Base-by-base conservation (phyloP, 1,284 basidiomycete genomes). In the Ustilago xerochloae region DNA sequence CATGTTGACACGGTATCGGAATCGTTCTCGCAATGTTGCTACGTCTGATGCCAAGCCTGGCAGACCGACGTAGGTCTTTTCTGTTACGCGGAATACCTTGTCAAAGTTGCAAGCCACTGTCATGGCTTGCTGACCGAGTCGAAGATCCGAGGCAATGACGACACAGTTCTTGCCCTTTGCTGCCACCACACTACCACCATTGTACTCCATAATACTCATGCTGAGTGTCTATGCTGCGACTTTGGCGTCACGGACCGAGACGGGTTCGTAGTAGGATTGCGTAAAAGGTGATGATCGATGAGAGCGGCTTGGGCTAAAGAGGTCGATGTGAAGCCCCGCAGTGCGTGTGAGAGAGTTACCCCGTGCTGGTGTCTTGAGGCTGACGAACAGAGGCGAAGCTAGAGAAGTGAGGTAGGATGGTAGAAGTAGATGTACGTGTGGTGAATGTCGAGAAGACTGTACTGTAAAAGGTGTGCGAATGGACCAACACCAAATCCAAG, bases 131-230 rank as follows among this genome's bases (percentile, higher is more conserved):
- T 92, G 92, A 69, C 97, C 97, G 66, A 99, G 87, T 72, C 97
- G 90, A 78, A 97, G 85, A 87, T 99, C 97, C 55, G 91, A 94
- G 32, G 97, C 97, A 86, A 99, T 99, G 61, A 96, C 97, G 63
- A 99, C 97, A 85, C 97, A 99, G 83, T 95, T 93, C 87, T 98
- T 98, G 74, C 97, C 97, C 69, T 92, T 91, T 94, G 99, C 99
- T 87, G 97, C 97, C 86, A 99, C 90, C 81, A 97, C 93, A 86
- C 94, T 97, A 86, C 97, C 97, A 87, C 93, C 93, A 88, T 95
- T 95, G 77, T 90, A 89, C 87, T 93, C 89, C 91, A 83, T 81
- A 49, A 81, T 78, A 64, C 78, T 80, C 82, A 82, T 81, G 57
- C 20, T 75, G 67, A 38, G 61, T 55, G 49, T 35, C 29, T 52